Evolutionary conservation across 2,329 filamentous ascomycete genomes (phyloP).

Genomic region (Sphaerostilbella broomeana): DNA sequence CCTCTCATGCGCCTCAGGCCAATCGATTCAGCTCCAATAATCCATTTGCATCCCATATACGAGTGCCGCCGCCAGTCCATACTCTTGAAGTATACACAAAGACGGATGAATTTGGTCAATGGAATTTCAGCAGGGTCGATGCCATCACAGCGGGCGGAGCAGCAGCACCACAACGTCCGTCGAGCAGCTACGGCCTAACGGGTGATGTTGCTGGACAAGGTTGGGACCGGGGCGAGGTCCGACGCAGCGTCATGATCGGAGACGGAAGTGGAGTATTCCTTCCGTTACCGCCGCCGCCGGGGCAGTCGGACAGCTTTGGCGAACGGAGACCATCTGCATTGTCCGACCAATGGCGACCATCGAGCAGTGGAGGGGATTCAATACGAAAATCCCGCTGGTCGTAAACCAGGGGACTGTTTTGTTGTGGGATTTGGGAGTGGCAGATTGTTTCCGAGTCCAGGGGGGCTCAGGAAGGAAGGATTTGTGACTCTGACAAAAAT

Average conservation of each 20-base stretch:
- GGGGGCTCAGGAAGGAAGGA: too few relatives aligned
- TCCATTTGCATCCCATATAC: constrained; percentile 41
- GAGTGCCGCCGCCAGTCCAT: constrained; percentile 37
- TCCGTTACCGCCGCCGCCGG: constrained; percentile 36
- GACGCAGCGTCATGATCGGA: constrained; percentile 48
- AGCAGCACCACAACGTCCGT: constrained; percentile 34
- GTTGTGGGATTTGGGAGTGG: too few relatives aligned
- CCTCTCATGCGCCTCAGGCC: constrained; percentile 19
- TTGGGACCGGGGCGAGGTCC: constrained; percentile 46
- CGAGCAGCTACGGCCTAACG: constrained; percentile 53
- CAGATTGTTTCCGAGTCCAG: too few relatives aligned
- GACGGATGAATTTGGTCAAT: constrained; percentile 50
- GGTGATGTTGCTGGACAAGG: constrained; percentile 42
- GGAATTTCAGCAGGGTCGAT: constrained; percentile 50
- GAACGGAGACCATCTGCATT: constrained; percentile 7
- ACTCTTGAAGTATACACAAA: constrained; percentile 56
- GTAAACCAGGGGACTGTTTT: too few relatives aligned
- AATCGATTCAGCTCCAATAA: constrained; percentile 55
- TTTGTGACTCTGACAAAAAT: too few relatives aligned
- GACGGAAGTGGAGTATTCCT: constrained; percentile 47
- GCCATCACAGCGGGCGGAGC: constrained; percentile 24
- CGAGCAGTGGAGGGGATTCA: constrained; percentile 11
- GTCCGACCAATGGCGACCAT: constrained; percentile 24
- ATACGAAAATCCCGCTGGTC: too few relatives aligned
- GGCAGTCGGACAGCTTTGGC: neutral